A percentile compares a stretch with the other conserved stretches of the same genome.
These are phyloP conservation scores for Magnolia officinalis DNA, from an alignment of 164 flowering plant genomes.

Conservation along the genomic window DNA sequence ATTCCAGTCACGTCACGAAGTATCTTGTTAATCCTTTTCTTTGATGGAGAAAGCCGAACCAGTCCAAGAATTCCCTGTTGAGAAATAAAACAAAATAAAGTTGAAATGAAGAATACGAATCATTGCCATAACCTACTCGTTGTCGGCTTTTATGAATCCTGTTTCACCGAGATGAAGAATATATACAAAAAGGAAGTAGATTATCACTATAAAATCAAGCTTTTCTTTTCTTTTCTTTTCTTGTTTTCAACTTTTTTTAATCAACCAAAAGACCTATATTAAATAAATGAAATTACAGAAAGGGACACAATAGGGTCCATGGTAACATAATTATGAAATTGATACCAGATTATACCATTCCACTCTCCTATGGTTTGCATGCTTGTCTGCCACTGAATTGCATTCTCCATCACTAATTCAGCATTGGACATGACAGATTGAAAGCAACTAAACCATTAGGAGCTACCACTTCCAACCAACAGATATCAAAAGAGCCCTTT, in stretches of 20 bases:
- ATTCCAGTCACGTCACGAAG: constrained; percentile 50
- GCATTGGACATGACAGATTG: background rate
- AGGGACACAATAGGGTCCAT: background rate
- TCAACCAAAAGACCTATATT: too few relatives aligned
- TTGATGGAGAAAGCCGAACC: constrained; percentile 37
- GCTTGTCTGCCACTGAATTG: constrained; percentile 6
- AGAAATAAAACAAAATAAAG: background rate
- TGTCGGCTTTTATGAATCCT: too few relatives aligned
- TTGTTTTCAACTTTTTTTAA: too few relatives aligned
- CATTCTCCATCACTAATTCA: background rate
- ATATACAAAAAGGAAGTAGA: background rate
- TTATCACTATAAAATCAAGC: background rate
- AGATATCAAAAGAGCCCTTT: background rate
- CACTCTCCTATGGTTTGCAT: background rate
- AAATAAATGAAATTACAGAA: background rate
- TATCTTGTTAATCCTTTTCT: constrained; percentile 46
- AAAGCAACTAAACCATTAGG: background rate
- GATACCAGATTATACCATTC: background rate
- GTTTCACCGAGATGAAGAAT: too few relatives aligned
- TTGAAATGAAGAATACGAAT: too few relatives aligned
- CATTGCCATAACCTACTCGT: too few relatives aligned
- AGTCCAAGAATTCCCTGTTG: constrained; percentile 32
- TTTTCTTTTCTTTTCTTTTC: background rate
- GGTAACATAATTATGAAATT: background rate
- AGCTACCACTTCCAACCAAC: background rate